These are phyloP conservation scores for Ceratobasidium sp. DNA, from an alignment of 1,284 basidiomycete genomes.

Conservation along the genomic window DNA sequence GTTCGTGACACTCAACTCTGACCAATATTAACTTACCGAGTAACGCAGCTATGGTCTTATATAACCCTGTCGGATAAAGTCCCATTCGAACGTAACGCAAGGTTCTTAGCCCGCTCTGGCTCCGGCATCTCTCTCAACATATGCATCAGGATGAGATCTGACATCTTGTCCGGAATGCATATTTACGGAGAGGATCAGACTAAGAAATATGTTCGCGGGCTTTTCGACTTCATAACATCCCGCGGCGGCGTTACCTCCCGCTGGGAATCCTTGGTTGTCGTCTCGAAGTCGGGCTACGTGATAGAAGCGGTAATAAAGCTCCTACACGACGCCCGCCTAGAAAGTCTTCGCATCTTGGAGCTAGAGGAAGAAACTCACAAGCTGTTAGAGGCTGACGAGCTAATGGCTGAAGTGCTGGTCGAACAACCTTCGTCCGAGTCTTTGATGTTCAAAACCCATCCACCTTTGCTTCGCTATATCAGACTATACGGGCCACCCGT, in stretches of 20 bases:
- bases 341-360: conserved; percentile 3
- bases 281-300: not conserved
- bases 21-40: not conserved
- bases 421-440: not conserved
- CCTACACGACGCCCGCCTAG: not conserved
- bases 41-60: conserved; percentile 18
- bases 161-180: not conserved
- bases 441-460: not conserved
- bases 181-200: not conserved
- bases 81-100: not conserved
- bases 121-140: not conserved
- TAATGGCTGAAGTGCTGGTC: not conserved
- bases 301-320: conserved; percentile 6
- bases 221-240: not conserved
- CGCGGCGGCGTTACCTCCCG: conserved; percentile 6
- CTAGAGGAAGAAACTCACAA: conserved; percentile 1
- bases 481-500: conserved; percentile 14
- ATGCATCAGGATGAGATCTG: not conserved
- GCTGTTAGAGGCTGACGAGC: not conserved
- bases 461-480: conserved; percentile 12
- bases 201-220: not conserved
- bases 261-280: conserved; percentile 11
- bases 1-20: not conserved
- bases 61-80: not conserved
- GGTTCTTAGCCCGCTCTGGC: conserved; percentile 12